Percentiles rank a stretch among this genome's conserved stretches.
phyloP scores from a whole-genome alignment of 768 basidiomycete species.

The Imleria badia region DNA sequence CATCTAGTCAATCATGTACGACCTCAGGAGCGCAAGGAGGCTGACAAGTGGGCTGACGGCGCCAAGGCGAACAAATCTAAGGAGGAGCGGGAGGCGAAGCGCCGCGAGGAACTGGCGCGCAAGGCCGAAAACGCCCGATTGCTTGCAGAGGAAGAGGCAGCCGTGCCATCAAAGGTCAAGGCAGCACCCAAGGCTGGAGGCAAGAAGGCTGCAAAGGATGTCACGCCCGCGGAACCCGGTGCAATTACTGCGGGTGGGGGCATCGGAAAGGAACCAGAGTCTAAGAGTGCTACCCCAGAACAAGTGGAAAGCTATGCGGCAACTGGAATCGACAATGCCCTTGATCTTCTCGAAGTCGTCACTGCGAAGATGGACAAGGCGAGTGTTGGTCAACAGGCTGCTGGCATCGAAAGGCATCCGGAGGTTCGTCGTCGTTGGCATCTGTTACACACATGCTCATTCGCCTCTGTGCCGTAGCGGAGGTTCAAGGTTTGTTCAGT shows the following conservation, averaged over 20 bases:
- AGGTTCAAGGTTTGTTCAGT: conserved; percentile 71
- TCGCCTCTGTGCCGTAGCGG: conserved; percentile 47
- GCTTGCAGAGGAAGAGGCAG: conserved; percentile 85
- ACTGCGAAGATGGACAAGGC: conserved; percentile 94
- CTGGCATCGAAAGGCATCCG: conserved; percentile 85
- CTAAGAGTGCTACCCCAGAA: conserved; percentile 29
- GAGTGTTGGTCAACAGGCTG: conserved; percentile 83
- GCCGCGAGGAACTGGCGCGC: conserved; percentile 74
- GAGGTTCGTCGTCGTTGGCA: conserved; percentile 57
- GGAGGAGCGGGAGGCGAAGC: conserved; percentile 78
- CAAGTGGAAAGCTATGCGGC: conserved; percentile 73
- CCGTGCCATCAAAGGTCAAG: conserved; percentile 57
- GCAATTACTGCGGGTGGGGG: conserved; percentile 77
- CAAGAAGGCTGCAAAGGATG: conserved; percentile 55
- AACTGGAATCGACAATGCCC: conserved; percentile 86
- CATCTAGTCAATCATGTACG: conserved; percentile 1
- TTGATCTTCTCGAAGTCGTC: conserved; percentile 86
- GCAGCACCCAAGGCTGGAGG: conserved; percentile 59
- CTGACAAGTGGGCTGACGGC: conserved; percentile 64
- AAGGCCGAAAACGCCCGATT: conserved; percentile 85
- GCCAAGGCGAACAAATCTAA: conserved; percentile 65
- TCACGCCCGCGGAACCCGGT: conserved; percentile 75
- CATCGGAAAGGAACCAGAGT: conserved; percentile 28
- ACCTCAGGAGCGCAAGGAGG: conserved; percentile 68
- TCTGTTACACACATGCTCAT: conserved; percentile 9